A percentile compares a stretch with the other conserved stretches of the same genome.
These are phyloP conservation scores for Tricholoma furcatifolium DNA, from an alignment of 768 basidiomycete species.

Conservation along the genomic window DNA sequence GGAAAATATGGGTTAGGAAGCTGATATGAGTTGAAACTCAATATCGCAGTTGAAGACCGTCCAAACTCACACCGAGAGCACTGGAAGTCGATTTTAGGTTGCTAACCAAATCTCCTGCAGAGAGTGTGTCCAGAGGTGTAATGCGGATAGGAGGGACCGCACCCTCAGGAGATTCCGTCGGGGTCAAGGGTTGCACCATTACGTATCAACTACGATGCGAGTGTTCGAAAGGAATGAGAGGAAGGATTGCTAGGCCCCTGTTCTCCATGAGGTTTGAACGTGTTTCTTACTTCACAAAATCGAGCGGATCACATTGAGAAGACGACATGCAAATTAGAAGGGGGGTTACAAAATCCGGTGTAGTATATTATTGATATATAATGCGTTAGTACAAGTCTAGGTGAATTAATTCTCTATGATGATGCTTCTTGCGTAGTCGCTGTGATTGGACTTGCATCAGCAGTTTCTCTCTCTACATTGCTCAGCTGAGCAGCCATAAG, in stretches of 20 bases:
- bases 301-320: constrained; percentile 11
- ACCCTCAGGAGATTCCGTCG: constrained; percentile 13
- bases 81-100: constrained; percentile 28
- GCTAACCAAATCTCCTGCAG: constrained; percentile 12
- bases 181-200: constrained; percentile 19
- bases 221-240: constrained; percentile 8
- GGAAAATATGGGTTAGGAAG: background rate
- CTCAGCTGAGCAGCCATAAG: constrained; percentile 90
- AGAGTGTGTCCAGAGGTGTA: constrained; percentile 14
- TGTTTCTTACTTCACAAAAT: constrained; percentile 6
- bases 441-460: background rate
- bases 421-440: background rate
- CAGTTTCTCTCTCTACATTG: constrained; percentile 37
- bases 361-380: background rate
- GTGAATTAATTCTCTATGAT: background rate
- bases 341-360: too few relatives aligned
- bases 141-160: constrained; percentile 1
- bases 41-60: background rate
- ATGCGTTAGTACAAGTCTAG: background rate
- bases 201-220: background rate
- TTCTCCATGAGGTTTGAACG: constrained; percentile 17
- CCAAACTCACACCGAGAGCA: constrained; percentile 28
- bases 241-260: background rate
- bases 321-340: background rate
- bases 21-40: background rate